These are phyloP conservation scores for Naganishia friedmannii DNA, from an alignment of 768 basidiomycete genomes.

Conservation along the genomic window DNA sequence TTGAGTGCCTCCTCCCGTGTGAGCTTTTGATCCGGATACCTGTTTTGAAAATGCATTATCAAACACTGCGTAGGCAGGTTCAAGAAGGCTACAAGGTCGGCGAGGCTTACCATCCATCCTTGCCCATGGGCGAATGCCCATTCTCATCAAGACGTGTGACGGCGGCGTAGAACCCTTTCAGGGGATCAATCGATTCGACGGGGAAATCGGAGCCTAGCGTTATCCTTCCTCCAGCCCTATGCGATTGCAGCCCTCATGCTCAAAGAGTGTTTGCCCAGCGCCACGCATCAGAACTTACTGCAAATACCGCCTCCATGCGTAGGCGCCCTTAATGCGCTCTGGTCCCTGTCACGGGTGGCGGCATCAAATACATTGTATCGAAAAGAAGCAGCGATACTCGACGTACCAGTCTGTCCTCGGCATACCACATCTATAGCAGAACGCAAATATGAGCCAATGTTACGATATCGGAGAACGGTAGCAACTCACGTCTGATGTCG, in stretches of 20 bases:
- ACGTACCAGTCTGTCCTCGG: conserved; percentile 65
- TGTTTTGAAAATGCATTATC: conserved; percentile 42
- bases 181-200: conserved; percentile 82
- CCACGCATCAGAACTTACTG: conserved; percentile 55
- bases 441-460: not conserved
- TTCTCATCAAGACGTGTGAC: conserved; percentile 67
- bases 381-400: conserved; percentile 52
- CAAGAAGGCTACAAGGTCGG: not conserved
- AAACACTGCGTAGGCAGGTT: not conserved
- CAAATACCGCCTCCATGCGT: conserved; percentile 79
- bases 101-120: conserved; percentile 64
- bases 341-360: conserved; percentile 58
- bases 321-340: conserved; percentile 78
- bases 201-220: conserved; percentile 93
- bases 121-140: conserved; percentile 78
- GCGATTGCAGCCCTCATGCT: not conserved
- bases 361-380: not conserved
- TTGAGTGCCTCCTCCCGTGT: conserved; percentile 72
- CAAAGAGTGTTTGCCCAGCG: not conserved
- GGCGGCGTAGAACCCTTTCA: conserved; percentile 86
- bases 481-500: conserved; percentile 57
- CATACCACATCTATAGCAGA: conserved; percentile 87
- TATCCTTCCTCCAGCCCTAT: conserved; percentile 56
- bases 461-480: not conserved
- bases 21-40: conserved; percentile 73